Evolutionary conservation across 1,284 basidiomycete genomes (phyloP), one percentile per base, ranked within the genome.

Genomic region (Ceratobasidium sp.): DNA sequence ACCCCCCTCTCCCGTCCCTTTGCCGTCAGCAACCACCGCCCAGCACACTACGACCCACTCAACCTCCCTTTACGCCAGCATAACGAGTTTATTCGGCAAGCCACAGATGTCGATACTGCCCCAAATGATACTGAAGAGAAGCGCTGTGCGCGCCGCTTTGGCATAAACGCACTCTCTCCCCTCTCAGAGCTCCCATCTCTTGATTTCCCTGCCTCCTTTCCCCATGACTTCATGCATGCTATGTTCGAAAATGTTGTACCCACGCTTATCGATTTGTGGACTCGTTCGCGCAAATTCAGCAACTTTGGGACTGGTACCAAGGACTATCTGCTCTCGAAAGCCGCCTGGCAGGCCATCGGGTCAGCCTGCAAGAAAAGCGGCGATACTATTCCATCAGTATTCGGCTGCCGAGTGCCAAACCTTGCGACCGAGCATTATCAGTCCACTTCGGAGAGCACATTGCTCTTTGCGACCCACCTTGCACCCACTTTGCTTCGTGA

Each of bases 291-390:
- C 2, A n/a, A 34, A 25, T 62, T 15, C 13, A 34, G 29, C 7
- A 15, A 40, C 25, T 73, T 73, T 40, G 70, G 57, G 8, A 51
- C 56, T 4, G 43, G 43, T 3, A 9, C 34, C 34, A 44, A 62
- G 15, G 70, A 73, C 6, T 61, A 73, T 32, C 25, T n/a, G 17
- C 32, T 17, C 22, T 29, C 1, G 22, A 64, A 8, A 29, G 25
- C 25, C 25, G 25, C 25, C 25, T 29, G 25, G 25, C 25, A 29
- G 25, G 25, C 25, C 25, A 29, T 29, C 25, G 25, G 25, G 25
- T 29, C 79, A 0, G 80, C 86, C 0, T 88, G 86, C 87, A 81
- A 84, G 3, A 84, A 81, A 0, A 85, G 88, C 64, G 86, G 66
- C 32, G 75, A 79, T 2, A 82, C 81, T 0, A 87, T 88, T 7